These are phyloP conservation scores for Aspergillus sp. DNA, from an alignment of 2,329 filamentous ascomycete genomes.

Conservation along the genomic window DNA sequence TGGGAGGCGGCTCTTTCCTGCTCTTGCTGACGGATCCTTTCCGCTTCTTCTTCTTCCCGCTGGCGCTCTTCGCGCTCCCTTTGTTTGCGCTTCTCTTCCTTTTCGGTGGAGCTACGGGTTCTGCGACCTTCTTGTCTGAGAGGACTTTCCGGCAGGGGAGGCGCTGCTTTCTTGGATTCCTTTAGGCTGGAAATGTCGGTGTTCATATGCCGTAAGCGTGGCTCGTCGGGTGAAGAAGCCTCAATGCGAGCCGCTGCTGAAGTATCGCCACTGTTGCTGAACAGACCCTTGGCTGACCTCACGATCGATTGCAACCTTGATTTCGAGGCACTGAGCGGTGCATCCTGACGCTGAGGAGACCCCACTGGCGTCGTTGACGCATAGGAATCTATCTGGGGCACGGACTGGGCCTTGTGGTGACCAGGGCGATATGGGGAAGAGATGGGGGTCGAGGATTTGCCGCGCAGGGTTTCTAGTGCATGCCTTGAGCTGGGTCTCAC, in stretches of 20 bases:
- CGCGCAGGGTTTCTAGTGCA: slow-evolving; percentile 46
- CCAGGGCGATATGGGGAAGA: slow-evolving; percentile 49
- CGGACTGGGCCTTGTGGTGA: slow-evolving; percentile 62
- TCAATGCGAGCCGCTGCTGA: slow-evolving; percentile 61
- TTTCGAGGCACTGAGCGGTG: slow-evolving; percentile 86
- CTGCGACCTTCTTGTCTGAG: slow-evolving; percentile 43
- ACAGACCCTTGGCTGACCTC: slow-evolving; percentile 80
- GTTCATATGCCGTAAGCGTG: slow-evolving; percentile 28
- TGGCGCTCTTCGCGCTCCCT: slow-evolving; percentile 33
- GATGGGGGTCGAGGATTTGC: slow-evolving; percentile 65
- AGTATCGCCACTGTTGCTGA: slow-evolving; percentile 68
- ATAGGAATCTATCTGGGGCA: slow-evolving; percentile 56
- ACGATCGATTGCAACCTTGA: slow-evolving; percentile 88
- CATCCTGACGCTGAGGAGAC: slow-evolving; percentile 64
- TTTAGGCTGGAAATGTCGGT: slow-evolving; percentile 17
- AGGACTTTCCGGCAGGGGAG: slow-evolving; percentile 29
- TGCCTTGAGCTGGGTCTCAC: slow-evolving; percentile 16
- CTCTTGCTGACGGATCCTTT: slow-evolving; percentile 35
- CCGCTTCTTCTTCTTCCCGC: slow-evolving; percentile 33
- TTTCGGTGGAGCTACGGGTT: slow-evolving; percentile 60
- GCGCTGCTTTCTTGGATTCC: slow-evolving; percentile 14
- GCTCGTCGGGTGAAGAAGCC: slow-evolving; percentile 45
- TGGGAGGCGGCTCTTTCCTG: slow-evolving; percentile 28
- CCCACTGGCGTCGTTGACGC: slow-evolving; percentile 56
- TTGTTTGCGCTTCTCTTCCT: slow-evolving; percentile 44